Conservation (phyloP, 305 asterid genomes). For the Solanum hybrid region DNA sequence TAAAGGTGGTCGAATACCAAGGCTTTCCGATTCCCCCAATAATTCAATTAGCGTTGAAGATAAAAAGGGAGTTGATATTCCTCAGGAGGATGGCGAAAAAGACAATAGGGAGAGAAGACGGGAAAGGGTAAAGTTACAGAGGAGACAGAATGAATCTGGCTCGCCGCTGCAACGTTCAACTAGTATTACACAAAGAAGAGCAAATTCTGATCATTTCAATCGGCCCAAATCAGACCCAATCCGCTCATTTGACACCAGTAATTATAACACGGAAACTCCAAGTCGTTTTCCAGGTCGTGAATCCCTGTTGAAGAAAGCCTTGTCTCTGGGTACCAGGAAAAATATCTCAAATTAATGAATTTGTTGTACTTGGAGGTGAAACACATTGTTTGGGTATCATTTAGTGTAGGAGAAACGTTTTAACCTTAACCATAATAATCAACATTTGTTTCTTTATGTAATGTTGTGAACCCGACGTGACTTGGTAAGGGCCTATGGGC, state of each 20-base stretch:
- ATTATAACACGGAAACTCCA: background rate
- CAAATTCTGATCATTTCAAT: background rate
- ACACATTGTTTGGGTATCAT: background rate
- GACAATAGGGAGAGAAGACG: conserved; percentile 17
- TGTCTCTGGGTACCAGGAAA: background rate
- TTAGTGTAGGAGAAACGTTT: background rate
- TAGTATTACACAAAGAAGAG: conserved; percentile 6
- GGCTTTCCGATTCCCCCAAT: background rate
- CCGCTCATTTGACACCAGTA: background rate
- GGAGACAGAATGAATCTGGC: background rate
- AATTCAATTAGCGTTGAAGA: background rate
- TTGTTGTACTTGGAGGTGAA: background rate
- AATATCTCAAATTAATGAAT: background rate
- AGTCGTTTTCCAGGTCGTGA: conserved; percentile 62
- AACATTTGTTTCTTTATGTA: too few relatives aligned
- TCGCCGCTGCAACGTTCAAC: background rate
- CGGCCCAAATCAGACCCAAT: background rate
- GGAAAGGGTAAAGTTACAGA: conserved; percentile 36
- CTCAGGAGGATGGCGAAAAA: background rate
- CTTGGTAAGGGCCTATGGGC: too few relatives aligned
- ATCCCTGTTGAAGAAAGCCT: conserved; percentile 32
- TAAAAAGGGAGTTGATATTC: background rate
- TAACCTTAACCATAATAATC: background rate
- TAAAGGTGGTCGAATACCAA: conserved; percentile 63
- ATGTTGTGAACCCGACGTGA: too few relatives aligned